Percentiles rank a stretch among this genome's conserved stretches.
phyloP scores from a whole-genome alignment of 257 asterid genomes.

The Solanum ossicruentum region DNA sequence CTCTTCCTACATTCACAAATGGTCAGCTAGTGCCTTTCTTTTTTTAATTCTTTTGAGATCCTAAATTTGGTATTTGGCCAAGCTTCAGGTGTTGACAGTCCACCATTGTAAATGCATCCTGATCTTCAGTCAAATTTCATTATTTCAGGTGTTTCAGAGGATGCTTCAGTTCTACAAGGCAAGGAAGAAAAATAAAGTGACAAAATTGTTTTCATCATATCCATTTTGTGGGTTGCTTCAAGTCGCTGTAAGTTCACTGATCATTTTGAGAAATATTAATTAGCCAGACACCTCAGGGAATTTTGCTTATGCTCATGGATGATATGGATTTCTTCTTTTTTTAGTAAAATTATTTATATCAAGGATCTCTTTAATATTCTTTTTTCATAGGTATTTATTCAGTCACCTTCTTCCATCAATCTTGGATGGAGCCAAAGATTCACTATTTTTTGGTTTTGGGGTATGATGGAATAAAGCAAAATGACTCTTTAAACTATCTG shows the following conservation, averaged over 20 bases:
- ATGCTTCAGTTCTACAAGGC: slow-evolving; percentile 44
- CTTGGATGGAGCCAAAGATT: no score
- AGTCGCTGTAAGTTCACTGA: slow-evolving; percentile 61
- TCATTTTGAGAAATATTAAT: not conserved
- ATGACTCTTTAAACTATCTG: no score
- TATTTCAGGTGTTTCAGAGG: slow-evolving; percentile 58
- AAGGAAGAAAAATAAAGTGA: slow-evolving; percentile 35
- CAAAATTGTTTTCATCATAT: slow-evolving; percentile 35
- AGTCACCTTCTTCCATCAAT: no score
- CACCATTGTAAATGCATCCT: not conserved
- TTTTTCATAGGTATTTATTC: not conserved
- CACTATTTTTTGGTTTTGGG: no score
- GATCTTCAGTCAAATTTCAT: slow-evolving; percentile 1
- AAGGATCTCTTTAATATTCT: not conserved
- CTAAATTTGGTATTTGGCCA: not conserved
- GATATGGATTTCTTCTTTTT: not conserved
- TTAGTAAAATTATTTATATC: not conserved
- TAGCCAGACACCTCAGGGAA: not conserved
- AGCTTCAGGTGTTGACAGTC: not conserved
- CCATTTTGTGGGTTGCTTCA: slow-evolving; percentile 73
- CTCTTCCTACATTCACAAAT: not conserved
- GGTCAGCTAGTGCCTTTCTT: not conserved
- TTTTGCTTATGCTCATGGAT: not conserved
- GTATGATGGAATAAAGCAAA: no score
- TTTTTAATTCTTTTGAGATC: not conserved